Evolutionary conservation across 75 land plant species (phyloP).

Genomic region (Adiantum capillusveneris): DNA sequence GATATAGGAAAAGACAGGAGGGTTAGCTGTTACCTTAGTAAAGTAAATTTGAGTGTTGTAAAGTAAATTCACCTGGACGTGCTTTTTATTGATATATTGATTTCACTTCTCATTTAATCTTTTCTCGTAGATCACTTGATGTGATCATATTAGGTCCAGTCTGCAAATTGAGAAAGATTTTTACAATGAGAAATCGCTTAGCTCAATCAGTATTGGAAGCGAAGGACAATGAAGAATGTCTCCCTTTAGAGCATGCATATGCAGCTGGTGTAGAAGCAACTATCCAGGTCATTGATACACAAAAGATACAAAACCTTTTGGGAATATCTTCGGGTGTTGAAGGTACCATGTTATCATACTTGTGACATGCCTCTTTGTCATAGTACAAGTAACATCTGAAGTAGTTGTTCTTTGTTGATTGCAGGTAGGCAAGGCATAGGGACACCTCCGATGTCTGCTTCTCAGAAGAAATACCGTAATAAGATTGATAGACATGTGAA

Average conservation of each 20-base stretch:
- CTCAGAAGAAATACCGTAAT: neutral
- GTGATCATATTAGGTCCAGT: constrained; percentile 29
- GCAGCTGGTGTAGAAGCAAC: constrained; percentile 23
- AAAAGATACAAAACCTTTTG: constrained; percentile 9
- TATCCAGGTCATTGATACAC: constrained; percentile 24
- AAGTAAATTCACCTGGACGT: too few relatives aligned
- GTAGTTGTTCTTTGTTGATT: neutral
- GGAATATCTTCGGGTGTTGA: neutral
- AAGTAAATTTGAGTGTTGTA: too few relatives aligned
- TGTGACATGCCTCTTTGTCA: neutral
- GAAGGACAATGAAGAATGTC: constrained; percentile 9
- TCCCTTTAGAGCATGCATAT: constrained; percentile 31
- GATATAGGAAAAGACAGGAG: too few relatives aligned
- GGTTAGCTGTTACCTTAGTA: too few relatives aligned
- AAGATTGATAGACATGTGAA: constrained; percentile 7
- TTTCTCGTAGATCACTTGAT: constrained; percentile 19
- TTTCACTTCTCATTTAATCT: neutral
- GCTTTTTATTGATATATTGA: too few relatives aligned
- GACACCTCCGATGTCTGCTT: neutral
- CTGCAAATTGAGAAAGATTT: constrained; percentile 34
- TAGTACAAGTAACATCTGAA: too few relatives aligned
- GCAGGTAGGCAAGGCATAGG: constrained; percentile 3
- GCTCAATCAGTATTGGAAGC: constrained; percentile 9
- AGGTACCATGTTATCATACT: neutral
- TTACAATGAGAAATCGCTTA: constrained; percentile 26